Base-by-base conservation (phyloP, 345 rosid genomes). In the Nasturtium officinale region DNA sequence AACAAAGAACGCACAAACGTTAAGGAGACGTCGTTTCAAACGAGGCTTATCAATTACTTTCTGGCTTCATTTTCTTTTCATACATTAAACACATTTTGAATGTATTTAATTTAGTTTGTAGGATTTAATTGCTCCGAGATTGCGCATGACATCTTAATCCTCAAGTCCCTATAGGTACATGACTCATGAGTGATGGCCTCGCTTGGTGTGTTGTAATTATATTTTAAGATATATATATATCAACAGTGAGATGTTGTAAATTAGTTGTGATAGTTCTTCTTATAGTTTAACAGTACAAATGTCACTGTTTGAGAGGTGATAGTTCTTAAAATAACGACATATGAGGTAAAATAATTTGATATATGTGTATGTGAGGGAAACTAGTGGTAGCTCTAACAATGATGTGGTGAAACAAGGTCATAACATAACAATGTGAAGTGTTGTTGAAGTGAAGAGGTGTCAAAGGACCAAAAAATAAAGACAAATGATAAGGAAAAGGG, bases 1-100 rank as follows among this genome's bases (percentile, higher is more conserved):
- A 75, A 46, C 69, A 75, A 68, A 52, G 64, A 68, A 52, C 35
- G 40, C 79, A 75, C 32, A 68, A 68, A 75, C 66, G 73, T 68
- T 61, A 61, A 68, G 43, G 26, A 75, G 63, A 32, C 23, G 74
- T 75, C 74, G 58, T 68, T 32, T 75, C 69, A 38, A 67, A 53
- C 43, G 21, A 65, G 37, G 64, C 68, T 42, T 51, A 67, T 75
- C 73, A 60, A 50, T n/a, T 60, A 54, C 29, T 51, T 32, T 74
- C 4, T 28, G 29, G 28, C 26, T 58, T 38, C 65, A 25, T 29
- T 65, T 55, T 1, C 35, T 20, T 54, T 57, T 7, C 33, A 38
- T 66, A 28, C 20, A 38, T 38, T 26, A 9, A 26, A 17, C n/a
- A 46, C 4, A 35, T 65, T 53, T 52, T 45, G 12, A 45, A 16